Percentiles rank a stretch among this genome's conserved stretches.
phyloP scores from a whole-genome alignment of 2,329 filamentous ascomycete species.

The Sporothrix brasiliensis region DNA sequence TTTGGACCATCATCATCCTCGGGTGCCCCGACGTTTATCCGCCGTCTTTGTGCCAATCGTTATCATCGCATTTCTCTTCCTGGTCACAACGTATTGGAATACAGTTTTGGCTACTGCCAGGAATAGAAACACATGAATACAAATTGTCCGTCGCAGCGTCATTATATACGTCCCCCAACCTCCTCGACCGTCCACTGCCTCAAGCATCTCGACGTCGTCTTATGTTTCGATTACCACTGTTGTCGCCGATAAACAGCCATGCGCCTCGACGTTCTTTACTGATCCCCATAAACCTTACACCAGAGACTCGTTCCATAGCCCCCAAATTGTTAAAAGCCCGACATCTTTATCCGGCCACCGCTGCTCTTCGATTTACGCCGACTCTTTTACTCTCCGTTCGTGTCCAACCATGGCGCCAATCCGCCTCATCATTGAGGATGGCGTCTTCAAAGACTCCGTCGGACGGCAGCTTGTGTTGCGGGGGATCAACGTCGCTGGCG shows the following conservation, averaged over 20 bases:
- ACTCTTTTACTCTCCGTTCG: not conserved
- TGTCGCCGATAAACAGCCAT: not conserved
- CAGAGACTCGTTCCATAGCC: too few species aligned
- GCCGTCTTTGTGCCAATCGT: not conserved
- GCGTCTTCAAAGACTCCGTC: conserved; percentile 77
- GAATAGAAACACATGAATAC: not conserved
- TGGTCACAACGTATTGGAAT: not conserved
- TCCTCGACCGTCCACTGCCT: not conserved
- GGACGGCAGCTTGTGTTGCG: conserved; percentile 85
- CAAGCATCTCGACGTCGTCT: not conserved
- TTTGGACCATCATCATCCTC: not conserved
- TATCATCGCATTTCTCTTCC: not conserved
- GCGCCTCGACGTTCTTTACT: not conserved
- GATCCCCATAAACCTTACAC: not conserved
- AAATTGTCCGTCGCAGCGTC: not conserved
- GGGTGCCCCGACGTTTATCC: conserved; percentile 20
- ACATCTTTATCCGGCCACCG: not conserved
- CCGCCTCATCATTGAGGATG: conserved; percentile 80
- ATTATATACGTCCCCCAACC: not conserved
- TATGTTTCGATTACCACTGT: not conserved
- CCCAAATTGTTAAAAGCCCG: not conserved
- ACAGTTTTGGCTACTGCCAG: not conserved
- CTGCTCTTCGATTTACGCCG: not conserved
- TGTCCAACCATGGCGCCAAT: conserved; percentile 66
- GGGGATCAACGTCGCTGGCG: conserved; percentile 90